Conservation (phyloP, 1,284 basidiomycete genomes). For the Fistulina hepatica region DNA sequence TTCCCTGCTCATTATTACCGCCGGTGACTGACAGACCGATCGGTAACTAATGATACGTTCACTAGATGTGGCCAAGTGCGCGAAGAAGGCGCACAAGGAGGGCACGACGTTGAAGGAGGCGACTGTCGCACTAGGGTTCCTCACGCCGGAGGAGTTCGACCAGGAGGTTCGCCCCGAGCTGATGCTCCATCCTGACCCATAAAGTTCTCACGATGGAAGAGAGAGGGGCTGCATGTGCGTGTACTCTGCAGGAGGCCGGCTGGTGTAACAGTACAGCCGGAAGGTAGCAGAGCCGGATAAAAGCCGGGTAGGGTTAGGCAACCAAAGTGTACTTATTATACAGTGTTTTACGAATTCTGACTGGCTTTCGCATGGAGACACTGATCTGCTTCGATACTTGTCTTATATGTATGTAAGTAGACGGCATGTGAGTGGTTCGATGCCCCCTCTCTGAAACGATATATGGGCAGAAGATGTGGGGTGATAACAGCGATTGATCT, state of each 20-base stretch:
- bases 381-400: too few relatives aligned
- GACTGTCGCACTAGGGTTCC: slow-evolving; percentile 76
- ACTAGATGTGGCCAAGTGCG: slow-evolving; percentile 91
- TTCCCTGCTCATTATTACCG: slow-evolving; percentile 2
- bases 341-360: too few relatives aligned
- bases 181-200: slow-evolving; percentile 66
- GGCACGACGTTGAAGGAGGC: slow-evolving; percentile 95
- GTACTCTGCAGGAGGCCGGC: background rate
- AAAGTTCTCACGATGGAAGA: slow-evolving; percentile 9
- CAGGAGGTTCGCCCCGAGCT: slow-evolving; percentile 90
- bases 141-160: slow-evolving; percentile 92
- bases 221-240: background rate
- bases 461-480: too few relatives aligned
- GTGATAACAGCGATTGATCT: too few relatives aligned
- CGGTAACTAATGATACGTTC: background rate
- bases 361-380: too few relatives aligned
- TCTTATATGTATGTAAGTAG: too few relatives aligned
- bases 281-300: background rate
- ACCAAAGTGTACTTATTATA: slow-evolving; percentile 2
- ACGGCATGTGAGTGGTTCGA: too few relatives aligned
- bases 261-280: background rate
- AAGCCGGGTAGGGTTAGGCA: background rate
- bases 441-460: too few relatives aligned
- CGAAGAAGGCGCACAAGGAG: slow-evolving; percentile 99
- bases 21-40: background rate